Evolutionary conservation across 257 asterid species (phyloP), one percentile per base, ranked within the genome.

Genomic region (Nicotiana benthamiana): DNA sequence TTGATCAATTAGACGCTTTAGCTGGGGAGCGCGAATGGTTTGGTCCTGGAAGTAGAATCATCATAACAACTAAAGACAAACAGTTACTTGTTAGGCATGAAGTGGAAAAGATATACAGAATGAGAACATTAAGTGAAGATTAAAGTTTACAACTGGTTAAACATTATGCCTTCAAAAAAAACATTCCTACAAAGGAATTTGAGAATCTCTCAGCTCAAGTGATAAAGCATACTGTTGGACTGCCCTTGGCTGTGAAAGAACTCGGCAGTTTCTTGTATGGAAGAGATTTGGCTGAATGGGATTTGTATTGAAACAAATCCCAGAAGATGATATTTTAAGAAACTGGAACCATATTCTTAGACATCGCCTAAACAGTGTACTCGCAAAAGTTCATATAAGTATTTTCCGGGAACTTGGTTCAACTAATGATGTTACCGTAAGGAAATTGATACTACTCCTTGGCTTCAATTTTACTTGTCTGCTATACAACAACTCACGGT

Each of bases 31-130:
- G 26, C 1, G 59, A 74, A 11, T 46, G 79, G 79, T 74, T 43
- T 46, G 79, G 79, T 74, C 60, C 16, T 1, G 60, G 79, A 16
- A 74, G 79, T 74, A 74, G 61, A 74, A 46, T 77, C 52, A 56
- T 77, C 6, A 59, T 77, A 57, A 77, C 81, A 77, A 77, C 81
- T 1, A 57, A 53, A 51, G 20, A 77, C 18, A 60, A 57, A 22
- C 81, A 77, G 6, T 57, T 59, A 20, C 51, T 77, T 13, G 11
- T 28, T 27, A 30, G 11, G 5, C 22, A 65, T 13, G 27, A 77
- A 1, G 51, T 27, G 9, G 52, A 18, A 3, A 16, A 11, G n/a
- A 54, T 57, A 17, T 77, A 77, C 27, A 27, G 34, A 10, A 32
- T 77, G 53, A 12, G 22, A 13, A 5, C 52, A 26, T 59, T 77